Evolutionary conservation across 176 grass and related monocot genomes (phyloP).

Genomic region (Musa itinerans): DNA sequence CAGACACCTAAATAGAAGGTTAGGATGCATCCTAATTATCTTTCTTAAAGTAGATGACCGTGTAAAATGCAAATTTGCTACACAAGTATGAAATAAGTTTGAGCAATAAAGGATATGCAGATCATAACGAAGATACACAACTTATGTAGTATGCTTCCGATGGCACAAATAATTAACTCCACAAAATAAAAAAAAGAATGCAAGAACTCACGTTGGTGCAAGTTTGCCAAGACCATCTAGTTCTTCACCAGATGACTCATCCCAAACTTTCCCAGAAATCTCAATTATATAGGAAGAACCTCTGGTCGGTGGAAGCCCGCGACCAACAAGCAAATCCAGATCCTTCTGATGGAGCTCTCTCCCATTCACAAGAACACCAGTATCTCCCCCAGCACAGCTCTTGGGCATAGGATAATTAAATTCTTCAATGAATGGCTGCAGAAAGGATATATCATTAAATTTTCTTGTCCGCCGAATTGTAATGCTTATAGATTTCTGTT

Average conservation of each 20-base stretch:
- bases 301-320: constrained; percentile 59
- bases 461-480: background rate
- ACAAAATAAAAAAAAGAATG: constrained; percentile 1
- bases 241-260: constrained; percentile 77
- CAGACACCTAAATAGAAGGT: too few species aligned
- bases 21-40: too few species aligned
- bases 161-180: background rate
- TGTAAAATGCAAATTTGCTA: too few species aligned
- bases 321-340: constrained; percentile 64
- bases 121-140: background rate
- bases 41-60: too few species aligned
- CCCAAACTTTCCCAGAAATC: constrained; percentile 74
- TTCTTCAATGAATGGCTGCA: constrained; percentile 79
- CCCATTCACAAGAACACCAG: constrained; percentile 71
- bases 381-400: constrained; percentile 75
- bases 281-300: constrained; percentile 64
- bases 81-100: background rate
- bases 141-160: too few species aligned
- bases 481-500: background rate
- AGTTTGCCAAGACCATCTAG: constrained; percentile 87
- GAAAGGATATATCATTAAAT: background rate
- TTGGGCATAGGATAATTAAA: constrained; percentile 88
- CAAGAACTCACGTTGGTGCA: constrained; percentile 79
- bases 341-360: constrained; percentile 95
- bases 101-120: background rate